phyloP scores from a whole-genome alignment of 305 asterid species.

The Solanum hybrid region DNA sequence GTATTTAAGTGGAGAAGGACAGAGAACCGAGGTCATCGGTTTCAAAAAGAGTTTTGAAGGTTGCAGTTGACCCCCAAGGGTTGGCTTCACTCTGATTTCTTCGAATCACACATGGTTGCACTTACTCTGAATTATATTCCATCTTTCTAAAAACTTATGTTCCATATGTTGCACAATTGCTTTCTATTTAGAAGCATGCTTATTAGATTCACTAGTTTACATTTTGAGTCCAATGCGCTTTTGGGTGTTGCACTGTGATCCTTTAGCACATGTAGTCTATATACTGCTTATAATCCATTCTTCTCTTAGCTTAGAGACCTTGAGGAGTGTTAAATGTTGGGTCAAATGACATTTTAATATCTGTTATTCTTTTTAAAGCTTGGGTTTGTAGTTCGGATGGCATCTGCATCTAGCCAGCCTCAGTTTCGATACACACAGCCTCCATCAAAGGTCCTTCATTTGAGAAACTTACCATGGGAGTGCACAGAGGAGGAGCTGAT shows the following conservation, averaged over 20 bases:
- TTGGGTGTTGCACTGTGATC: not conserved
- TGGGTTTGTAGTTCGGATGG: conserved; percentile 28
- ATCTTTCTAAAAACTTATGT: not conserved
- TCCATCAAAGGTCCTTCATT: conserved; percentile 85
- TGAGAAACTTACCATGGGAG: conserved; percentile 92
- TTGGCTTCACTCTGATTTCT: not conserved
- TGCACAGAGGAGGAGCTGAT: conserved; percentile 83
- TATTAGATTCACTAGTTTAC: not conserved
- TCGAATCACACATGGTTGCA: not conserved
- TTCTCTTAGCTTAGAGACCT: not conserved
- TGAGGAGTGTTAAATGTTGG: not conserved
- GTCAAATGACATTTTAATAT: not conserved
- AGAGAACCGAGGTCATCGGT: not conserved
- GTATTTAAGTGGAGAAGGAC: not conserved
- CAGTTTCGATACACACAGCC: conserved; percentile 88
- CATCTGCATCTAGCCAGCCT: conserved; percentile 79
- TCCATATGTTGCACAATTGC: not conserved
- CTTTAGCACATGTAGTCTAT: not conserved
- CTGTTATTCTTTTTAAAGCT: not conserved
- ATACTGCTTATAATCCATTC: not conserved
- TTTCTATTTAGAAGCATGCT: not conserved
- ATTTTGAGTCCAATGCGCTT: not conserved
- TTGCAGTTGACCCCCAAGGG: not conserved
- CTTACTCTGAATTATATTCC: not conserved
- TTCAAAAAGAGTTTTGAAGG: not conserved